Base-by-base conservation (phyloP, 164 flowering plant species). In the Houttuynia cordata region DNA sequence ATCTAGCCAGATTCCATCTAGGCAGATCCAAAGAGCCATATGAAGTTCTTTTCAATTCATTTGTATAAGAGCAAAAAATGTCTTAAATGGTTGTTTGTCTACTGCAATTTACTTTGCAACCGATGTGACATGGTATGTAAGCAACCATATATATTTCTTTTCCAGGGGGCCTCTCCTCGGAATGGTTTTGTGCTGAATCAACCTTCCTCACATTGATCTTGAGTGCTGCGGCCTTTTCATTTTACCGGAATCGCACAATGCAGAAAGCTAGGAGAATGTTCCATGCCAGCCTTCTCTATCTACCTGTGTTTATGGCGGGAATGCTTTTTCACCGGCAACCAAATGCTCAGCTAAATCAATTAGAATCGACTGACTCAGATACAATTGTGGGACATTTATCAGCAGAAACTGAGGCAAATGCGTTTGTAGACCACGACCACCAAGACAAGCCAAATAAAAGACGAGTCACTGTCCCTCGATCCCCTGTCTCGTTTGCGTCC, bases 291-390 rank as follows among this genome's bases (percentile, higher is more conserved):
- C 91, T 92, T 58, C 72, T 92, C 25, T 91, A 84, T 73, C 96
- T 88, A 62, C 97, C 96, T 8, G 83, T 84, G 24, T 88, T 88
- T 58, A 91, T 91, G 97, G 76, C 87, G 13, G 94, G 97, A 34
- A 73, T 88, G 41, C 68, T 92, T 21, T 58, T 89, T 62, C 96
- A 92, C 65, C 89, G 93, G 10, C 60, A 69, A 21, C 66, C 83
- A 5, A 80, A 79, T 50, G 62, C 75, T 34, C 60, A 81, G 30
- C 75, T 74, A 53, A 75, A 75, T 54, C 18, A 22, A 58, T 37
- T 67, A 10, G 17, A 25, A 30, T 70, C 58, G 56, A 70, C 72
- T 14, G 65, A 61, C 39, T 50, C 71, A 15, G 58, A 64, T 25
- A 30, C 13, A 53, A 51, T 51, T 7, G 3, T 49, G 15, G 71